phyloP scores from a whole-genome alignment of 371 early-diverging fungal species.

The Dichotomocladium elegans region DNA sequence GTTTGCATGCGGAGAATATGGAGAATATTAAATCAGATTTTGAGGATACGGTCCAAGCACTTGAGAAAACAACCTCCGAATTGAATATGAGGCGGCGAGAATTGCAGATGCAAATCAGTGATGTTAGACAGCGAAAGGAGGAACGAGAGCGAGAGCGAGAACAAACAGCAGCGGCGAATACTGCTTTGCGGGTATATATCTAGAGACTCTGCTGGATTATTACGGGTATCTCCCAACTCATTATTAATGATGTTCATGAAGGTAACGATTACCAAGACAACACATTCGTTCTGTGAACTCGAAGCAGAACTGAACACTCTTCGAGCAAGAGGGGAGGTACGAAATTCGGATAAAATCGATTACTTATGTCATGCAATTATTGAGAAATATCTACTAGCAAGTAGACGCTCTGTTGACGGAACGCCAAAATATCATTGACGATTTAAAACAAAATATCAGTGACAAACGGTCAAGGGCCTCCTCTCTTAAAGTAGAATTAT shows the following conservation, averaged over 20 bases:
- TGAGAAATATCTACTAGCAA: slow-evolving; percentile 11
- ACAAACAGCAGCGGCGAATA: slow-evolving; percentile 12
- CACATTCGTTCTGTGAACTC: slow-evolving; percentile 38
- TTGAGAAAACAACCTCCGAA: slow-evolving; percentile 29
- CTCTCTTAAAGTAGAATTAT: slow-evolving; percentile 61
- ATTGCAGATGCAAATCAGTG: slow-evolving; percentile 23
- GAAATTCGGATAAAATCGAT: background rate
- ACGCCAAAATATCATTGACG: slow-evolving; percentile 46
- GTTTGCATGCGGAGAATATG: slow-evolving; percentile 46
- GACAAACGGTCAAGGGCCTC: slow-evolving; percentile 8
- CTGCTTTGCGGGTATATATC: slow-evolving; percentile 1
- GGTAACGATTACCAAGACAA: slow-evolving; percentile 18
- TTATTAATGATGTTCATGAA: slow-evolving; percentile 3
- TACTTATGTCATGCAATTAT: background rate
- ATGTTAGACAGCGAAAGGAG: too few relatives aligned
- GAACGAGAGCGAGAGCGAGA: slow-evolving; percentile 12
- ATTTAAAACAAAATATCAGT: slow-evolving; percentile 28
- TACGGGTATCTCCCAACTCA: background rate
- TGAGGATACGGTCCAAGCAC: slow-evolving; percentile 32
- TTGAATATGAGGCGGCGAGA: slow-evolving; percentile 13
- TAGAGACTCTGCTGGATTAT: background rate
- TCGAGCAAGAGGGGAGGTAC: slow-evolving; percentile 46
- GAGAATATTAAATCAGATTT: slow-evolving; percentile 34
- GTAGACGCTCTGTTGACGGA: slow-evolving; percentile 40
- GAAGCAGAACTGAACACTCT: slow-evolving; percentile 44